phyloP scores from a whole-genome alignment of 2,329 filamentous ascomycete species.

The Talaromyces islandicus region DNA sequence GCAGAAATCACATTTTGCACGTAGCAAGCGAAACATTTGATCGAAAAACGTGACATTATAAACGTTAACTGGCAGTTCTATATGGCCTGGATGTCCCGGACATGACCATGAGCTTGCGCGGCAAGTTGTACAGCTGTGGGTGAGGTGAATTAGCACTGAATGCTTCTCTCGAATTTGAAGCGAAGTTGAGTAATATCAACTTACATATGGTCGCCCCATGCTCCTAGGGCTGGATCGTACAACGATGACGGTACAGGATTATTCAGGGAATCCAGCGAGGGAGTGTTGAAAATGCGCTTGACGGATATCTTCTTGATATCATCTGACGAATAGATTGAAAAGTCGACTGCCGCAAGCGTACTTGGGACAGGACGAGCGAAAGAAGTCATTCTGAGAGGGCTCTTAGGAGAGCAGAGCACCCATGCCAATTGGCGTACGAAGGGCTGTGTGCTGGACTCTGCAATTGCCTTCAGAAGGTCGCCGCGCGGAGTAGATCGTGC shows the following conservation, averaged over 20 bases:
- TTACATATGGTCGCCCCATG: constrained; percentile 79
- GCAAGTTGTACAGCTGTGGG: constrained; percentile 80
- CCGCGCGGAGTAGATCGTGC: constrained; percentile 17
- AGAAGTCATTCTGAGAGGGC: constrained; percentile 37
- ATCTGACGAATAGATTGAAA: constrained; percentile 71
- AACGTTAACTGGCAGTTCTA: constrained; percentile 85
- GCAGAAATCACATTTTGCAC: constrained; percentile 87
- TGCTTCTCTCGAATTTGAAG: neutral
- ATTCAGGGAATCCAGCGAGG: constrained; percentile 86
- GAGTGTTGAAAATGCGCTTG: constrained; percentile 86
- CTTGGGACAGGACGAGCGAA: constrained; percentile 72
- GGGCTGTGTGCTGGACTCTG: constrained; percentile 5
- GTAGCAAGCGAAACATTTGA: constrained; percentile 76
- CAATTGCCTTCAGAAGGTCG: constrained; percentile 18
- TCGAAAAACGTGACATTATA: constrained; percentile 98
- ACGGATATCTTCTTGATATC: constrained; percentile 89
- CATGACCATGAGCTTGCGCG: constrained; percentile 75
- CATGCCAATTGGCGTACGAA: constrained; percentile 22
- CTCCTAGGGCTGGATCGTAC: constrained; percentile 86
- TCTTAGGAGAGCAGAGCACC: constrained; percentile 27
- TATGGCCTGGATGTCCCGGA: constrained; percentile 89
- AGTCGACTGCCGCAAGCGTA: constrained; percentile 79
- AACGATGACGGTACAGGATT: constrained; percentile 86
- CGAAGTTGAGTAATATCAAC: constrained; percentile 20
- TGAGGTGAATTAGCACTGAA: constrained; percentile 9